These are phyloP conservation scores for Pleurotus salmoneostramineus DNA, from an alignment of 768 basidiomycete genomes.

Conservation along the genomic window DNA sequence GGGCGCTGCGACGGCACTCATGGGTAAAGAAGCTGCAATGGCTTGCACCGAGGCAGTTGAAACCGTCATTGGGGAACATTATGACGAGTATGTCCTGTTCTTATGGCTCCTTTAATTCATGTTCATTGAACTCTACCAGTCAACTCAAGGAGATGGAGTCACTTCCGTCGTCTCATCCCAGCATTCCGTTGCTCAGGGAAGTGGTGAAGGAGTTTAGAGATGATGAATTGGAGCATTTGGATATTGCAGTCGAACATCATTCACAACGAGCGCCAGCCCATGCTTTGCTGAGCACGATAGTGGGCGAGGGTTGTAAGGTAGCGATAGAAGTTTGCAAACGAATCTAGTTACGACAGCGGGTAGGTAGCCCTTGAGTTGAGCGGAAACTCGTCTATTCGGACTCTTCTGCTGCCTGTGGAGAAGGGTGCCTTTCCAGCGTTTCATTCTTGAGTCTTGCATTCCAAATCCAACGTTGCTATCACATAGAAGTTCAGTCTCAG, in stretches of 20 bases:
- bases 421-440: neutral
- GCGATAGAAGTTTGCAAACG: constrained; percentile 90
- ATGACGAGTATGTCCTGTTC: constrained; percentile 79
- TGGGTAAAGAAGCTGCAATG: constrained; percentile 95
- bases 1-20: constrained; percentile 78
- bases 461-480: constrained; percentile 52
- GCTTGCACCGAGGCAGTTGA: constrained; percentile 98
- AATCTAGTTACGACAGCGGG: constrained; percentile 38
- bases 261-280: constrained; percentile 91
- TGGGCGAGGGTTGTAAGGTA: constrained; percentile 82
- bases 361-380: neutral
- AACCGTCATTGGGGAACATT: constrained; percentile 97
- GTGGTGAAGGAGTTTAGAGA: constrained; percentile 85
- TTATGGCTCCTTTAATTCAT: neutral
- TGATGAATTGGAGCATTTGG: constrained; percentile 92
- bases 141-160: constrained; percentile 75
- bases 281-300: constrained; percentile 79
- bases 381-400: neutral
- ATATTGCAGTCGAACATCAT: constrained; percentile 83
- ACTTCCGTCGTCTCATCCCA: constrained; percentile 67
- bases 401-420: neutral
- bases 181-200: constrained; percentile 66
- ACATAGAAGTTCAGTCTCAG: constrained; percentile 5
- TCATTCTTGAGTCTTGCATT: constrained; percentile 45
- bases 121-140: constrained; percentile 34